Conservation (phyloP, 768 basidiomycete species). For the Lactarius deliciosus region DNA sequence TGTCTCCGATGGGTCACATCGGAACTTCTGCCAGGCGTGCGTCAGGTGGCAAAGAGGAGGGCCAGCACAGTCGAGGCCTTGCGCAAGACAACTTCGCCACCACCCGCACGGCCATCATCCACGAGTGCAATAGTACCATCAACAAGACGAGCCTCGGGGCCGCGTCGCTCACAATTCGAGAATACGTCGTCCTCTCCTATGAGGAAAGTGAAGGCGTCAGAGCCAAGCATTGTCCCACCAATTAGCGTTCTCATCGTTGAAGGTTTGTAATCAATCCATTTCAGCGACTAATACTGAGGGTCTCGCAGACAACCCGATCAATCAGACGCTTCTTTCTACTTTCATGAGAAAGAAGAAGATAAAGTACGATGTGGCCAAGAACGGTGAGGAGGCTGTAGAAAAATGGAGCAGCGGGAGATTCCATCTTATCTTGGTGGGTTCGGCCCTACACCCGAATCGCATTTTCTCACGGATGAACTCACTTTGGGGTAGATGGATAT, state of each 20-base stretch:
- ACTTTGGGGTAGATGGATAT: slow-evolving; percentile 92
- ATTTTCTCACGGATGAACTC: slow-evolving; percentile 27
- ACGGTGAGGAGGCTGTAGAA: slow-evolving; percentile 93
- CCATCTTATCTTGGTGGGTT: slow-evolving; percentile 88
- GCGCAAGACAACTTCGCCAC: slow-evolving; percentile 39
- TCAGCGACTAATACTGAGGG: not conserved
- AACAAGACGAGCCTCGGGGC: slow-evolving; percentile 35
- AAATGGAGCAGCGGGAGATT: slow-evolving; percentile 93
- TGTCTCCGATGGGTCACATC: not conserved
- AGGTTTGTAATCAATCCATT: slow-evolving; percentile 51
- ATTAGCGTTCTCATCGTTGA: slow-evolving; percentile 98
- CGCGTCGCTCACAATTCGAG: slow-evolving; percentile 36
- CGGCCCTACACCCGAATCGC: not conserved
- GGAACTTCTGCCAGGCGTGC: slow-evolving; percentile 9
- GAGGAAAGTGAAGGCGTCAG: slow-evolving; percentile 54
- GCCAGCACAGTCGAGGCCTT: slow-evolving; percentile 32
- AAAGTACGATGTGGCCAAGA: slow-evolving; percentile 90
- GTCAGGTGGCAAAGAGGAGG: slow-evolving; percentile 35
- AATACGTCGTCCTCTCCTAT: slow-evolving; percentile 34
- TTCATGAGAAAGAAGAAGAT: slow-evolving; percentile 97
- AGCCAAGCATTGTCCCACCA: slow-evolving; percentile 84
- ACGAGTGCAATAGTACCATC: slow-evolving; percentile 32
- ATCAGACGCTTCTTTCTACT: slow-evolving; percentile 94
- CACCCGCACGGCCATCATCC: slow-evolving; percentile 35
- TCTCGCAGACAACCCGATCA: slow-evolving; percentile 89